Evolutionary conservation across 345 rosid species (phyloP), one percentile per base, ranked within the genome.

Genomic region (Triadica sebifera): DNA sequence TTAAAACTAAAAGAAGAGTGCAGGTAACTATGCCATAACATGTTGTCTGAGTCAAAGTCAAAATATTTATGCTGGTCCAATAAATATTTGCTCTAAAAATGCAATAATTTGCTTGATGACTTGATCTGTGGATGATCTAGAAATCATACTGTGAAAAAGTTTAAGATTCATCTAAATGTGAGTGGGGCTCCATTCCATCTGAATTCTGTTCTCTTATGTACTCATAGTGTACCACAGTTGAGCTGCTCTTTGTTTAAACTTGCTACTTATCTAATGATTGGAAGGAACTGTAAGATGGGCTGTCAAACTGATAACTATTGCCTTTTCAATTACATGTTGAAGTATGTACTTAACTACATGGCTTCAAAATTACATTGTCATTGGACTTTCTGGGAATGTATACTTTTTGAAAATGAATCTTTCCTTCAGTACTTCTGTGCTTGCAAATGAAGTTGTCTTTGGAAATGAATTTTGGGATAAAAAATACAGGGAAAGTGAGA

Each of bases 401-500:
- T 61, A 17, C 43, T 13, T 16, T 62, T 24, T 10, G 37, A 34
- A 49, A 41, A 2, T 15, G 20, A 25, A 66, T 25, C n/a, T 47
- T 38, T 61, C 16, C 20, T 12, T 13, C 6, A 7, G 13, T 47
- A 8, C 15, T 70, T 6, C 43, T 16, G 19, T 25, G 39, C 16
- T 25, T 29, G 6, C 55, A 17, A 15, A 20, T 62, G 20, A 68
- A 39, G 19, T 17, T 41, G 17, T 37, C 17, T 6, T 2, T n/a
- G 39, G 41, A 38, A 7, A 46, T 43, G 37, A 50, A 39, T 13
- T 50, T 69, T 25, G 22, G 16, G 43, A 63, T 20, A 55, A 51
- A 37, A 38, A 75, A 38, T 41, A 53, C 70, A 69, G 79, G 34
- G 50, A 61, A 69, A 38, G 16, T 69, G 69, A 61, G 55, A 69